Percentiles rank a stretch among this genome's conserved stretches.
These are phyloP conservation scores for Globisporangium sylvaticum DNA, from an alignment of 352 stramenopile genomes.

Conservation along the genomic window DNA sequence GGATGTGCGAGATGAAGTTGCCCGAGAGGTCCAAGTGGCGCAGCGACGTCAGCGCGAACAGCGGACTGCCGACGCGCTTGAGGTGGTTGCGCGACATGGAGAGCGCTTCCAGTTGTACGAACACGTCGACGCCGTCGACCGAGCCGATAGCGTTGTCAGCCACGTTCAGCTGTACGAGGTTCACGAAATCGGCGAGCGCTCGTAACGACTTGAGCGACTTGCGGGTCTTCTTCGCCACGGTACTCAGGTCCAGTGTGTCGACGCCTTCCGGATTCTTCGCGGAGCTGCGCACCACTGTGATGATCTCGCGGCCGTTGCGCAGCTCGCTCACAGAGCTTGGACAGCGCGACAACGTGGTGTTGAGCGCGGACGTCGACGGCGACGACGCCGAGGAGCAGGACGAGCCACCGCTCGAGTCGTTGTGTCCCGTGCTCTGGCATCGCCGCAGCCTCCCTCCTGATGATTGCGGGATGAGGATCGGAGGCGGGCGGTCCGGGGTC, in stretches of 20 bases:
- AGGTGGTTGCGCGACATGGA: conserved; percentile 66
- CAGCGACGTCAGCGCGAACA: conserved; percentile 44
- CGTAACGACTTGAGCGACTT: conserved; percentile 57
- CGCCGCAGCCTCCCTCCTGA: neutral
- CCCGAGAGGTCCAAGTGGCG: conserved; percentile 62
- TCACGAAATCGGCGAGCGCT: conserved; percentile 41
- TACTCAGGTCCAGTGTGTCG: conserved; percentile 43
- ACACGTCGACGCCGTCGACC: conserved; percentile 52
- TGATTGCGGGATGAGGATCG: conserved; percentile 9
- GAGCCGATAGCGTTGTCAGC: conserved; percentile 58
- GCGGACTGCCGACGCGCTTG: conserved; percentile 42
- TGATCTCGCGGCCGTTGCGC: conserved; percentile 35
- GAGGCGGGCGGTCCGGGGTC: neutral
- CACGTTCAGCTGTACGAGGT: conserved; percentile 53
- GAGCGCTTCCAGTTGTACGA: conserved; percentile 43
- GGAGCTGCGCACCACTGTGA: conserved; percentile 31
- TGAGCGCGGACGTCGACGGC: neutral
- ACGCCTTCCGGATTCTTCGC: conserved; percentile 23
- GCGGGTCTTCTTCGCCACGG: conserved; percentile 39
- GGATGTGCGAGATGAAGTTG: conserved; percentile 81
- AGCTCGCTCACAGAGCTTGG: conserved; percentile 26
- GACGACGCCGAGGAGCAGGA: conserved; percentile 2
- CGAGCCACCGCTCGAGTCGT: neutral
- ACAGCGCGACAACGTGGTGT: conserved; percentile 13
- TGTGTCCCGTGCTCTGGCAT: neutral